Evolutionary conservation across 2,329 filamentous ascomycete species (phyloP).

Genomic region (Neopestalotiopsis rosae): DNA sequence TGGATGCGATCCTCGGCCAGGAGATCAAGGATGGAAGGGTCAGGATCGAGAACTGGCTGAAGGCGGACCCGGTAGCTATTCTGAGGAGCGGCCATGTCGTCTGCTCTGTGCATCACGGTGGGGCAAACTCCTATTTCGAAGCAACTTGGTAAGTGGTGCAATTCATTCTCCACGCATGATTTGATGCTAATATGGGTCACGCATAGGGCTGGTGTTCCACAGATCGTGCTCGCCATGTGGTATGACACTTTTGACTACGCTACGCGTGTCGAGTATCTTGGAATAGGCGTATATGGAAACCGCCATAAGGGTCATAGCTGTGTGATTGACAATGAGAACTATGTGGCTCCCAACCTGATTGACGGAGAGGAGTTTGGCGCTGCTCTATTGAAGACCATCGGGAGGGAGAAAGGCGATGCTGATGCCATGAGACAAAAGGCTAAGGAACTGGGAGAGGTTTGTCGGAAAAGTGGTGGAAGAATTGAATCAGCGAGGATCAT

Average conservation of each 20-base stretch:
- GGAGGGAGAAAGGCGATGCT: constrained; percentile 5
- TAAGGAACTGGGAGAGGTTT: constrained; percentile 7
- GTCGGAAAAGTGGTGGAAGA: constrained; percentile 10
- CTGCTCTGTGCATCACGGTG: constrained; percentile 42
- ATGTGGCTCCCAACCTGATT: constrained; percentile 9
- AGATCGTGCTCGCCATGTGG: constrained; percentile 27
- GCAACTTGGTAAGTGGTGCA: constrained; percentile 12
- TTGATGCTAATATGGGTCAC: neutral
- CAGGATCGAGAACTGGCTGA: neutral
- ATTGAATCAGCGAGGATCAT: constrained; percentile 13
- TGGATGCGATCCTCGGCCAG: neutral
- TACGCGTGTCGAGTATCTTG: constrained; percentile 24
- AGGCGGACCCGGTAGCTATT: neutral
- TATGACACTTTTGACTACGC: constrained; percentile 28
- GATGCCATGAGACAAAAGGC: neutral
- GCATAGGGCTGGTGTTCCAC: constrained; percentile 25
- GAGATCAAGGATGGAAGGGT: constrained; percentile 19
- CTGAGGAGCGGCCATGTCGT: constrained; percentile 34
- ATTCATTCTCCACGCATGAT: no score
- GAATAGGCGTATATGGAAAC: constrained; percentile 25
- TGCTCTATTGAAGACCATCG: constrained; percentile 12
- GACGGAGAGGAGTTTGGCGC: constrained; percentile 16
- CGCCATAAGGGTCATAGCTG: neutral
- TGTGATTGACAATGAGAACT: constrained; percentile 7
- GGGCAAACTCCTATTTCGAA: constrained; percentile 37